These are phyloP conservation scores for Talaromyces atroroseus DNA, from an alignment of 2,329 filamentous ascomycete genomes.

Conservation along the genomic window DNA sequence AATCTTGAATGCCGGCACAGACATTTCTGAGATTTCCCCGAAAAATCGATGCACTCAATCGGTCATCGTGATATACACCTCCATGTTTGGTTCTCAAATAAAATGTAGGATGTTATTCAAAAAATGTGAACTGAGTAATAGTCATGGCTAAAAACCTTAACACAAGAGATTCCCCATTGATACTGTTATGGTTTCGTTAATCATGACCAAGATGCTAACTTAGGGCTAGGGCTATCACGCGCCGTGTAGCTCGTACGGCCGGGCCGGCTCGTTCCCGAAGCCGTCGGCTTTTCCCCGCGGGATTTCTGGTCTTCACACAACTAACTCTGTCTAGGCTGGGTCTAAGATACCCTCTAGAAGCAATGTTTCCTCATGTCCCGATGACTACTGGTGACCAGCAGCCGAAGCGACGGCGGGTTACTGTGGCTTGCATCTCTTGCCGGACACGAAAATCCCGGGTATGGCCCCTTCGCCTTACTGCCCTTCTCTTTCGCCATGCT, in stretches of 20 bases:
- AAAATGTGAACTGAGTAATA: too few relatives aligned
- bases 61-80: too few relatives aligned
- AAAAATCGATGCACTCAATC: too few relatives aligned
- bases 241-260: neutral
- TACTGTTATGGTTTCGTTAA: too few relatives aligned
- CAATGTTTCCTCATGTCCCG: neutral
- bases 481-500: neutral
- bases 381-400: neutral
- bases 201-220: too few relatives aligned
- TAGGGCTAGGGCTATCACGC: too few relatives aligned
- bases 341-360: neutral
- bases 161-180: too few relatives aligned
- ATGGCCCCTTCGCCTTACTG: neutral
- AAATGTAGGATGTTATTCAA: too few relatives aligned
- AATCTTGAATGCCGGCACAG: too few relatives aligned
- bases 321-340: neutral
- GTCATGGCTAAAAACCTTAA: too few relatives aligned
- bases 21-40: too few relatives aligned
- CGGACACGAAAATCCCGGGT: conserved; percentile 26
- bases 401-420: conserved; percentile 34
- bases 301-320: neutral
- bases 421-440: conserved; percentile 37
- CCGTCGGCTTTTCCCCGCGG: neutral
- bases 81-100: too few relatives aligned
- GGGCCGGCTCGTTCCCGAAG: neutral